phyloP scores from a whole-genome alignment of 2,329 filamentous ascomycete genomes.

The Aphanoascus verrucosus region DNA sequence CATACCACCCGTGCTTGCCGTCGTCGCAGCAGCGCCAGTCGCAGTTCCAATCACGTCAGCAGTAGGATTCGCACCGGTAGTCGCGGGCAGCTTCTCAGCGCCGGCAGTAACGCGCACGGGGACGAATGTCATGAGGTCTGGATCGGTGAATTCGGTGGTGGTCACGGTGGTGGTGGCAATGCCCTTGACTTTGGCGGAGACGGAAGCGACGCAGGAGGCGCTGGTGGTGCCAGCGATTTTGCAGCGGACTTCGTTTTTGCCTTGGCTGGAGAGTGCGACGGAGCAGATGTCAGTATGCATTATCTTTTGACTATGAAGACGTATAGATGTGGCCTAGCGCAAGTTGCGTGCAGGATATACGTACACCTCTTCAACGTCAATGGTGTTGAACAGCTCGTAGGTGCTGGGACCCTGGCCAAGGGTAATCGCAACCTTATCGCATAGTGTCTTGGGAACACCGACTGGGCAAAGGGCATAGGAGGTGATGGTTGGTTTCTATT shows the following conservation, averaged over 20 bases:
- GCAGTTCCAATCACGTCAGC: not conserved
- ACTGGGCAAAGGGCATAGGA: not conserved
- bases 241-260: not conserved
- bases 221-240: conserved; percentile 5
- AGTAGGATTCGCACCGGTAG: not conserved
- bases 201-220: not conserved
- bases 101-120: conserved; percentile 13
- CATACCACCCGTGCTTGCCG: conserved; percentile 8
- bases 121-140: not conserved
- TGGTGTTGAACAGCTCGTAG: not conserved
- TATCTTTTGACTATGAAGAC: no score
- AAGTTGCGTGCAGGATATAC: not conserved
- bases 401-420: conserved; percentile 8
- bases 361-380: not conserved
- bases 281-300: not conserved
- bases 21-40: not conserved
- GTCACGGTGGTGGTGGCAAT: not conserved
- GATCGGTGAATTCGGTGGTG: not conserved
- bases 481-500: conserved; percentile 3
- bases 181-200: not conserved
- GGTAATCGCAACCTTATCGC: not conserved
- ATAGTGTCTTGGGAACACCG: not conserved
- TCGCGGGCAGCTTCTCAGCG: conserved; percentile 11
- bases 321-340: no score
- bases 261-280: not conserved